Evolutionary conservation across 2,329 filamentous ascomycete genomes (phyloP).

Genomic region (Nemania sp.): DNA sequence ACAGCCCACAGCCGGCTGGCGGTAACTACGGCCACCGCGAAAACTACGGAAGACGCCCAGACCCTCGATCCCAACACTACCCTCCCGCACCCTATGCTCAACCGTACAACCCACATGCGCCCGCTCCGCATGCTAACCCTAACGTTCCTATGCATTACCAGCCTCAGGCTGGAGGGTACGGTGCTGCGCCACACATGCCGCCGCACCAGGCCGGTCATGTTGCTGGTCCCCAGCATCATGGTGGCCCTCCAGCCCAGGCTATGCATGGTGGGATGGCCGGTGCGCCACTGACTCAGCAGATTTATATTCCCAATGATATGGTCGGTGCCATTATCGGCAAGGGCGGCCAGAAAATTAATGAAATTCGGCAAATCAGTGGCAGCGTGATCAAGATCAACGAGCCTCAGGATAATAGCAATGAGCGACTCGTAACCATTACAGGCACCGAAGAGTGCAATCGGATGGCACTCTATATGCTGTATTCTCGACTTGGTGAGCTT

Average conservation of each 20-base stretch:
- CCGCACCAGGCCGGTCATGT: conserved; percentile 76
- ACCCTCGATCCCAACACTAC: conserved; percentile 79
- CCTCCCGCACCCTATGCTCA: conserved; percentile 82
- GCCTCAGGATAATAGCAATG: conserved; percentile 98
- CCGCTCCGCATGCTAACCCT: conserved; percentile 68
- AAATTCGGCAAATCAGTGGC: conserved; percentile 95
- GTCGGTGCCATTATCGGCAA: conserved; percentile 99
- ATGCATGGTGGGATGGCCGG: conserved; percentile 79
- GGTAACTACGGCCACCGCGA: conserved; percentile 94
- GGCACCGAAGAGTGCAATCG: conserved; percentile 98
- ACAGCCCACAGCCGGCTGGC: conserved; percentile 90
- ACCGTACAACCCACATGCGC: conserved; percentile 75
- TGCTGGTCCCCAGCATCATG: conserved; percentile 69
- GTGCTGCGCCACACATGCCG: conserved; percentile 82
- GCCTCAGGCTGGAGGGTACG: conserved; percentile 81
- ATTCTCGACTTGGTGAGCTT: conserved; percentile 88
- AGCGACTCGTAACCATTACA: conserved; percentile 95
- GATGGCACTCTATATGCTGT: conserved; percentile 99
- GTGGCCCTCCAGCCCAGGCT: conserved; percentile 79
- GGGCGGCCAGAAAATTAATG: conserved; percentile 98
- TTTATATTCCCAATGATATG: conserved; percentile 99
- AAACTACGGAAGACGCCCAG: conserved; percentile 80
- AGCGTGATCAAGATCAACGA: conserved; percentile 99
- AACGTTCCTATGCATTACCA: conserved; percentile 84
- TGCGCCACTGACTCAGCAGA: conserved; percentile 94